Conservation (phyloP, 352 stramenopile genomes). For the Globisporangium viniferum region DNA sequence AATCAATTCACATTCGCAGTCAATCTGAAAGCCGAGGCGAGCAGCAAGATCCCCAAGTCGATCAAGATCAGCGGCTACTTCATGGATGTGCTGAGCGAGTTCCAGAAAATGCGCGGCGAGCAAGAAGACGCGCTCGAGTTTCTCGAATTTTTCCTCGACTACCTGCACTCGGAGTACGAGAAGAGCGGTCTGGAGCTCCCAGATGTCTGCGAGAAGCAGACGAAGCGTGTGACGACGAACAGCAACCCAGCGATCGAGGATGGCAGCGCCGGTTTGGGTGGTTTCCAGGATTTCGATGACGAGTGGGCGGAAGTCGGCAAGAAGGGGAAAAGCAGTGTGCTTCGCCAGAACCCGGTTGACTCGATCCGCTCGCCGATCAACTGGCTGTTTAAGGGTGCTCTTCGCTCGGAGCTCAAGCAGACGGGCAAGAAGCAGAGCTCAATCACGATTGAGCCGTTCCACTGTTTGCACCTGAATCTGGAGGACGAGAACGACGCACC, state of each 20-base stretch:
- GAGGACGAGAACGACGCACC: conserved; percentile 39
- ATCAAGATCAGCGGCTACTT: conserved; percentile 84
- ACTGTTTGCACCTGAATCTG: conserved; percentile 81
- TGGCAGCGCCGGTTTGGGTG: background rate
- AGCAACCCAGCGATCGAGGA: conserved; percentile 20
- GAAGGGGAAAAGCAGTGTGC: conserved; percentile 69
- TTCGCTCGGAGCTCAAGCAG: conserved; percentile 78
- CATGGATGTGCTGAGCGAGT: conserved; percentile 75
- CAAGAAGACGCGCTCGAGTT: conserved; percentile 86
- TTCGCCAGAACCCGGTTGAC: conserved; percentile 73
- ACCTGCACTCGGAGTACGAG: conserved; percentile 81
- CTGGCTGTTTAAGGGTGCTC: conserved; percentile 80
- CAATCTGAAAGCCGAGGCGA: conserved; percentile 16
- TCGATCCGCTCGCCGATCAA: conserved; percentile 71
- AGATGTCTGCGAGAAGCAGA: conserved; percentile 56
- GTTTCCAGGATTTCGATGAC: conserved; percentile 40
- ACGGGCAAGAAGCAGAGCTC: conserved; percentile 69
- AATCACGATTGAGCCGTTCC: conserved; percentile 85
- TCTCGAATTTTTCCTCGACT: conserved; percentile 84
- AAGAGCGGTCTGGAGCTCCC: conserved; percentile 61
- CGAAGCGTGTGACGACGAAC: conserved; percentile 29
- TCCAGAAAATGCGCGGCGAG: conserved; percentile 78
- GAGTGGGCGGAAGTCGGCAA: conserved; percentile 80
- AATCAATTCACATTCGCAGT: conserved; percentile 10
- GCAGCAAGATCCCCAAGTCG: conserved; percentile 54